Base-by-base conservation (phyloP, 345 rosid species). In the Viola odorata region DNA sequence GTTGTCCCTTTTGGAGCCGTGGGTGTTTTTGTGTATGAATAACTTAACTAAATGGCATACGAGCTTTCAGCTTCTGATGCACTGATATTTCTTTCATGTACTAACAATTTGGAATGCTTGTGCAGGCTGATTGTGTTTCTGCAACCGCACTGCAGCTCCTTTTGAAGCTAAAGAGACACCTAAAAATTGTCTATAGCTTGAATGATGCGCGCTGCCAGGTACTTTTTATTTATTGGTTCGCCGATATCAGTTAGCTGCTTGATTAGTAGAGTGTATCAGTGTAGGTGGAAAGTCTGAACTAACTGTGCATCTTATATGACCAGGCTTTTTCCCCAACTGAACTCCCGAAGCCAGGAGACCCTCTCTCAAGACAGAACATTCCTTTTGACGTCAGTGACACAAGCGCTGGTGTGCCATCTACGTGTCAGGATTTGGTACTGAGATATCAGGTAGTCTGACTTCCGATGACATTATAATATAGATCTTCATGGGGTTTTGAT, bases 201-300 rank as follows among this genome's bases (percentile, higher is more conserved):
- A 81, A 86, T 61, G 96, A 95, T 79, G 84, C 89, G 14, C 95
- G 95, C 49, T 91, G 99, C 80, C 97, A 90, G 96, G 99, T 95
- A 64, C 54, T 58, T 32, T 17, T 3, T 1, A 52, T 1, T 3
- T 52, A 53, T 48, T 8, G n/a, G 41, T 54, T 45, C 39, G 50
- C 3, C 16, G 23, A 5, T n/a, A 55, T 44, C 58, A 12, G 32
- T 23, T 23, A 23, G 32, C 32, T 23, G 32, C 32, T 32, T 13
- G 4, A 37, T 62, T 38, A 23, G 44, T 12, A 16, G 16, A 32
- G 41, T 51, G 50, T 13, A 51, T 6, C 8, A 11, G 11, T 39
- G 37, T 45, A 15, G 23, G 23, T 50, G 17, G 16, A n/a, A n/a
- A 1, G 23, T 60, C 44, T 5, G 41, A 16, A 45, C 32, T 67